A percentile compares a stretch with the other conserved stretches of the same genome.
These are phyloP conservation scores for Plasmodium relictum DNA, from an alignment of 169 alveolate species.

Conservation along the genomic window DNA sequence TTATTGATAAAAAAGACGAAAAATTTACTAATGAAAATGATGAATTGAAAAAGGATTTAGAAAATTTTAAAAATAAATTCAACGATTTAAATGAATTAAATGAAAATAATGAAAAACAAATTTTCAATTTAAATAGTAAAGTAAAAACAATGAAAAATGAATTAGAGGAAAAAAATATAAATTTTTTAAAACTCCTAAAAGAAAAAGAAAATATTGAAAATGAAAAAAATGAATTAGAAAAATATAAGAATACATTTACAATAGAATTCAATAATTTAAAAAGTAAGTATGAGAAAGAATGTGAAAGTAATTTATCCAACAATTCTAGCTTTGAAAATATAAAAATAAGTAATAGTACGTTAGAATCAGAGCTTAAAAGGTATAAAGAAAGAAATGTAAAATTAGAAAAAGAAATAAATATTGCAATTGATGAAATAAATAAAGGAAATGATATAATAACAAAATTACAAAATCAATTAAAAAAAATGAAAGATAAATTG, in stretches of 20 bases:
- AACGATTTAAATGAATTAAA: slow-evolving; percentile 30
- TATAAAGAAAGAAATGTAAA: slow-evolving; percentile 66
- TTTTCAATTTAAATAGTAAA: slow-evolving; percentile 41
- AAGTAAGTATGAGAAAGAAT: slow-evolving; percentile 59
- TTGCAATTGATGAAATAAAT: slow-evolving; percentile 74
- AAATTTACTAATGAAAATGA: slow-evolving; percentile 39
- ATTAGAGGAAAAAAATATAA: slow-evolving; percentile 57
- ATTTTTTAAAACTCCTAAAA: slow-evolving; percentile 36
- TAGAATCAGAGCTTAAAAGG: slow-evolving; percentile 53
- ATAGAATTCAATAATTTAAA: slow-evolving; percentile 55
- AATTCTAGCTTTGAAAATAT: slow-evolving; percentile 73
- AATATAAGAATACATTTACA: slow-evolving; percentile 36
- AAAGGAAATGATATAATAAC: slow-evolving; percentile 77
- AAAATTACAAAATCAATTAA: slow-evolving; percentile 62
- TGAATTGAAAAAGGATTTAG: slow-evolving; percentile 45
- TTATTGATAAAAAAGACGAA: slow-evolving; percentile 36
- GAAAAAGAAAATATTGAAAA: slow-evolving; percentile 66
- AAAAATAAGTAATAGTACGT: slow-evolving; percentile 25
- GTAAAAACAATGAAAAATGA: slow-evolving; percentile 46
- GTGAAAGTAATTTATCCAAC: slow-evolving; percentile 68
- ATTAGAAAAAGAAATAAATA: slow-evolving; percentile 65
- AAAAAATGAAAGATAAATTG: slow-evolving; percentile 65
- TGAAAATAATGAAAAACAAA: slow-evolving; percentile 36
- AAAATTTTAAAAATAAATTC: slow-evolving; percentile 51
- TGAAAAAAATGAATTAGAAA: slow-evolving; percentile 37